Percentiles rank a stretch among this genome's conserved stretches.
phyloP scores from a whole-genome alignment of 1,284 basidiomycete species.

The Ganoderma sinense region DNA sequence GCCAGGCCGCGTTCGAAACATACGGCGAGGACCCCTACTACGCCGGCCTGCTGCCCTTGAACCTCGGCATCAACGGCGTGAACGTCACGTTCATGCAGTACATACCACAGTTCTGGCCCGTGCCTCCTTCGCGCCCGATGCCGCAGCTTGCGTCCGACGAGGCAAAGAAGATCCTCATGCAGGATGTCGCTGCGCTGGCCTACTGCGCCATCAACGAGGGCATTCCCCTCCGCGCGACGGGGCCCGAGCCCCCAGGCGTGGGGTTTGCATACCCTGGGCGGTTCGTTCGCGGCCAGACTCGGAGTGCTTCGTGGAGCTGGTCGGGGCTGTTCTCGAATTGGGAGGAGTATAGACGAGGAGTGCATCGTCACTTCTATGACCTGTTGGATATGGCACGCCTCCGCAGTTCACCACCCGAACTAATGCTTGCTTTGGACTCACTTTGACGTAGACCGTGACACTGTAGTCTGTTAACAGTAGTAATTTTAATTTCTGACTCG shows the following conservation, averaged over 20 bases:
- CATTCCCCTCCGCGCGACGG: not conserved
- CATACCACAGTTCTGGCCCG: not conserved
- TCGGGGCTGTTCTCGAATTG: not conserved
- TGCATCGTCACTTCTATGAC: not conserved
- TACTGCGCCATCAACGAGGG: not conserved
- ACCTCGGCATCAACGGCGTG: not conserved
- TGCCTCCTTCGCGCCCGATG: not conserved
- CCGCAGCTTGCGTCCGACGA: not conserved
- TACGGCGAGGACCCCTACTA: not conserved
- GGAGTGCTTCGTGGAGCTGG: not conserved
- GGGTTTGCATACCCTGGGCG: not conserved
- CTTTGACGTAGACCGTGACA: not conserved
- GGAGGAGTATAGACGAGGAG: not conserved
- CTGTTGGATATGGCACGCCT: not conserved
- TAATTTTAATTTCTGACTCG: not conserved
- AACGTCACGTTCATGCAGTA: not conserved
- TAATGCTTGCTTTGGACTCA: not conserved
- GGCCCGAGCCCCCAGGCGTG: not conserved
- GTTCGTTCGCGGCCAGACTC: not conserved
- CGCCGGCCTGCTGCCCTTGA: slow-evolving; percentile 2
- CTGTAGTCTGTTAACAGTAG: not conserved
- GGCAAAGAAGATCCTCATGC: not conserved
- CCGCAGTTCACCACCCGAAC: not conserved
- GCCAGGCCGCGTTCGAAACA: not conserved
- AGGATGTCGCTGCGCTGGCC: not conserved